A percentile compares a stretch with the other conserved stretches of the same genome.
Evolutionary conservation across 257 asterid genomes (phyloP).

Genomic region (Scutellaria barbata): DNA sequence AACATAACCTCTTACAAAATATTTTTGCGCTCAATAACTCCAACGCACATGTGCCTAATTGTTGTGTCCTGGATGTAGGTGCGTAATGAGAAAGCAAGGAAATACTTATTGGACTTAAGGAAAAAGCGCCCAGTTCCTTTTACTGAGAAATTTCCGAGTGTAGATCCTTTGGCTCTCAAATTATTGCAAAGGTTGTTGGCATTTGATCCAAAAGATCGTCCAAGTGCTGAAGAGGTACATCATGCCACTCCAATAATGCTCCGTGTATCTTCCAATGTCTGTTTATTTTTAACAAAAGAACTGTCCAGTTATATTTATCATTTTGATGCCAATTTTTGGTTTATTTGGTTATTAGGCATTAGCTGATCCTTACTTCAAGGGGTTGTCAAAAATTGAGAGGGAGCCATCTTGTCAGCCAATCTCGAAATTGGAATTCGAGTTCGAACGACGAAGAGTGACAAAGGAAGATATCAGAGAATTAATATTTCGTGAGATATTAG

Average conservation of each 20-base stretch:
- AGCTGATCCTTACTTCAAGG: constrained; percentile 91
- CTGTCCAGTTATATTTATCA: background rate
- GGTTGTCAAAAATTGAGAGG: constrained; percentile 82
- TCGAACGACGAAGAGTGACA: constrained; percentile 79
- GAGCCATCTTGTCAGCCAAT: constrained; percentile 92
- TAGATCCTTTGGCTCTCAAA: constrained; percentile 80
- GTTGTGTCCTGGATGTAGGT: constrained; percentile 57
- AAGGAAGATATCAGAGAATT: constrained; percentile 87
- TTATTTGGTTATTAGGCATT: constrained; percentile 61
- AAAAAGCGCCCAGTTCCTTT: constrained; percentile 67
- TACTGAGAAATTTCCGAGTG: constrained; percentile 61
- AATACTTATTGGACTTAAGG: constrained; percentile 71
- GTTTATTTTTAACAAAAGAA: constrained; percentile 7
- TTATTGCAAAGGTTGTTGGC: constrained; percentile 77
- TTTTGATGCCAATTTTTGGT: constrained; percentile 24
- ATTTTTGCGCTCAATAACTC: constrained; percentile 25
- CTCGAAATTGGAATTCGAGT: constrained; percentile 93
- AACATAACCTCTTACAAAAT: background rate
- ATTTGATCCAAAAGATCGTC: constrained; percentile 92
- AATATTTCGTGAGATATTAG: constrained; percentile 83
- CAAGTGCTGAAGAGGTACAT: constrained; percentile 87
- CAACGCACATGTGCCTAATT: constrained; percentile 15
- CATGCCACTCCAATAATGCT: constrained; percentile 5
- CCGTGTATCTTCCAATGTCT: background rate
- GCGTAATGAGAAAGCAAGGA: constrained; percentile 93